Base-by-base conservation (phyloP, 768 basidiomycete genomes). In the Auricularia sp. region DNA sequence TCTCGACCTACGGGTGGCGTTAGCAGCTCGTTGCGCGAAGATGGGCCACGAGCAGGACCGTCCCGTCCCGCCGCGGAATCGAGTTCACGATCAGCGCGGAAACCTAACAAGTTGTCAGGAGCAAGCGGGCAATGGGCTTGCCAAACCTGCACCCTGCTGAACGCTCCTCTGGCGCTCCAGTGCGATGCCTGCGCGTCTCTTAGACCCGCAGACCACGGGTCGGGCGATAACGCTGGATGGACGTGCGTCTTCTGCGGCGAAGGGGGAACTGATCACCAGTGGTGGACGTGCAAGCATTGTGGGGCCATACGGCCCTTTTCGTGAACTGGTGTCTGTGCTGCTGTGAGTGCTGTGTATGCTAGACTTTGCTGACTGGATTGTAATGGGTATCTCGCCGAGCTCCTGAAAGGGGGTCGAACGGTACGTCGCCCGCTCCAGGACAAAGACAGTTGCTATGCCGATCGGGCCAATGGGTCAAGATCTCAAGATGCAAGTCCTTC, bases 281-380 rank as follows among this genome's bases (percentile, higher is more conserved):
- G 84, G 66, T 93, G 88, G 90, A 86, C 84, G 60, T 94, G 93
- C 76, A 74, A 75, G 16, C 81, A 79, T 63, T 94, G 91, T 71
- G 90, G 90, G 16, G 75, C 77, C 23, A 59, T 33, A 29, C 56
- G 56, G 7, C 56, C 56, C 11, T 59, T 59, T 35, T 59, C 56
- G 8, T 59, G 34, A 35, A 7, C 53, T 54, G 29, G 29, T 29
- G 11, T 54, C n/a, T 54, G 11, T 42, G 39, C 39, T 42, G 12
- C 8, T 42, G 39, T 42, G 39, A 14, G 39, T 42, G 39, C 8
- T 8, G 8, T 42, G 39, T 42, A 42, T 42, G 12, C 39, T 42
- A 42, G 39, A 42, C 39, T 42, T 42, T 42, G 39, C 39, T 42
- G 29, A 29, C 29, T 29, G 39, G 7, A 42, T 14, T 8, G 12